Evolutionary conservation across 2,329 filamentous ascomycete species (phyloP), one percentile per base, ranked within the genome.

Genomic region (Harringtonia lauricola): DNA sequence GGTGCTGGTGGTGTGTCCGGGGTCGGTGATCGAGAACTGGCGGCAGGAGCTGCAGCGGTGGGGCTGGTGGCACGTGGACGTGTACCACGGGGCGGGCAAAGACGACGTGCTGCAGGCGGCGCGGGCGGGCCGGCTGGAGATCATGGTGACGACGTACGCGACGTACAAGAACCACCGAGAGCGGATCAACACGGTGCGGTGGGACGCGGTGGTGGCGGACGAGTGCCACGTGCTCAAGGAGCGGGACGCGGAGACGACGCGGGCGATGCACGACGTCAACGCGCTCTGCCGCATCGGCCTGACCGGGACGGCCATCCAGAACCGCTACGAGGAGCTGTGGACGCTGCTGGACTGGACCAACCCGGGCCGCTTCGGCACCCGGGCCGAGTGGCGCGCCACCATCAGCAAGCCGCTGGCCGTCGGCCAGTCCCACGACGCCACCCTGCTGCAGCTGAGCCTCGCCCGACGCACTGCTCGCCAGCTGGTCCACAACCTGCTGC

Each of bases 241-340:
- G 52, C 72, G 75, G 39, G 72, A 67, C 36, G 82, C 89, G 0
- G 83, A 83, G 49, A 84, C 83, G 8, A 92, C 90, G 0, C 78
- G 84, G 55, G 81, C 88, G 1, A 90, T 98, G 83, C 85, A 87
- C 54, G 78, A 89, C 48, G 70, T 96, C 52, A 98, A 98, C 54
- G 80, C 89, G 0, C 73, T 96, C 3, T 96, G 92, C 57, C 78
- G 92, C 29, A 89, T 98, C 48, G 92, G 92, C 0, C 70, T 98
- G 9, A 96, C 89, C 0, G 92, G 92, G 2, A 98, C 92, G 0
- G 90, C 90, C 0, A 95, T 98, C 36, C 92, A 98, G 58, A 98
- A 98, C 61, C 92, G 86, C 52, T 98, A 98, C 59, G 87, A 95
- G 57, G 92, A 98, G 60, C 72, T 98, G 1, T 98, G 90, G 90